phyloP scores from a whole-genome alignment of 202 grass and related monocot genomes.

The Dendrocalamus latiflorus region DNA sequence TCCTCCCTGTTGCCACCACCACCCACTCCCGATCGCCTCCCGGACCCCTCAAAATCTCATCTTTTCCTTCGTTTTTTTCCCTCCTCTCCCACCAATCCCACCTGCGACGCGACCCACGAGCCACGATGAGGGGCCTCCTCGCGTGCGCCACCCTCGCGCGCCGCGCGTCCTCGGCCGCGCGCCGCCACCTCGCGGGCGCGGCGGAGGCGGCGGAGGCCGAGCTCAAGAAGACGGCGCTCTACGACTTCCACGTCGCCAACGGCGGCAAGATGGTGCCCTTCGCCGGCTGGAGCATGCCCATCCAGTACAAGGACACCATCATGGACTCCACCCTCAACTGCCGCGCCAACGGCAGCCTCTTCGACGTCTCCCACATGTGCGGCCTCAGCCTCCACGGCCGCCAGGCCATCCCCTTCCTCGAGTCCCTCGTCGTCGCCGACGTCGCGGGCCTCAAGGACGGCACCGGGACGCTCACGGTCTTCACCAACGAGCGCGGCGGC shows the following conservation, averaged over 20 bases:
- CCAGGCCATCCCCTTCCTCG: no score
- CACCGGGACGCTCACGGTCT: constrained; percentile 81
- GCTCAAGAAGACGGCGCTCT: constrained; percentile 90
- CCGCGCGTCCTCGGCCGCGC: constrained; percentile 28
- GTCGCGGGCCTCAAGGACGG: constrained; percentile 68
- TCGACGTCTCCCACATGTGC: no score
- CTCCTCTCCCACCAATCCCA: background rate
- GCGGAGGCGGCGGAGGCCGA: constrained; percentile 59
- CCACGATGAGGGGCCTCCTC: constrained; percentile 64
- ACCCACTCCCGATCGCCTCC: constrained; percentile 28
- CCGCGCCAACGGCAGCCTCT: no score
- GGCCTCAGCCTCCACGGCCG: no score
- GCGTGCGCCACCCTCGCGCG: constrained; percentile 49
- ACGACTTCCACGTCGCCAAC: constrained; percentile 74
- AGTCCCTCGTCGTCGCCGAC: constrained; percentile 93
- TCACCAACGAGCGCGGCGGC: constrained; percentile 91
- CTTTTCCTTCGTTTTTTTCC: background rate
- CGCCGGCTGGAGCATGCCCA: constrained; percentile 96
- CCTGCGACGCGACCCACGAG: background rate
- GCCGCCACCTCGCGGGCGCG: constrained; percentile 47
- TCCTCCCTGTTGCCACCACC: constrained; percentile 22
- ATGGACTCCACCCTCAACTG: constrained; percentile 96
- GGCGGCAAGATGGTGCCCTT: constrained; percentile 98
- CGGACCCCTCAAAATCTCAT: constrained; percentile 19
- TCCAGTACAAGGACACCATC: constrained; percentile 97